Evolutionary conservation across 2,329 filamentous ascomycete species (phyloP).

Genomic region (Apiospora phragmitis): DNA sequence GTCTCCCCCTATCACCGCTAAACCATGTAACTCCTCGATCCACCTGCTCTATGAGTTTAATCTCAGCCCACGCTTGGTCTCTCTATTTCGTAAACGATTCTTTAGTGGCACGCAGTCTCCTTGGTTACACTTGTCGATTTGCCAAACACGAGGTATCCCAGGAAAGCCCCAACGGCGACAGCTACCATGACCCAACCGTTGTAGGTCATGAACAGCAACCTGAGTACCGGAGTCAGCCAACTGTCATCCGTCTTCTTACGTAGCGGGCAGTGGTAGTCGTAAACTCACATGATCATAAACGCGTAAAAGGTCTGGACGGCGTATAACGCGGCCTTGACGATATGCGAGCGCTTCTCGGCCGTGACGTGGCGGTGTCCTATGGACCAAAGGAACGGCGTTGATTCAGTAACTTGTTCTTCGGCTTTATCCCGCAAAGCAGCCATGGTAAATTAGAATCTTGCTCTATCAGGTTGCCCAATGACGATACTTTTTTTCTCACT

Average conservation of each 20-base stretch:
- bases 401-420: slow-evolving; percentile 58
- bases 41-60: neutral
- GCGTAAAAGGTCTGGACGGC: slow-evolving; percentile 96
- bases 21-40: too few relatives aligned
- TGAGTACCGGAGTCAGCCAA: slow-evolving; percentile 37
- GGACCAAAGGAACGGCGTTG: slow-evolving; percentile 65
- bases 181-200: slow-evolving; percentile 97
- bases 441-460: neutral
- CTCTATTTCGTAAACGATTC: neutral
- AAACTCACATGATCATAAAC: slow-evolving; percentile 96
- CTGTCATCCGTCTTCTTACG: neutral
- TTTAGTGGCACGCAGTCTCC: slow-evolving; percentile 86
- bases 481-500: slow-evolving; percentile 20
- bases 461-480: neutral
- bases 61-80: neutral
- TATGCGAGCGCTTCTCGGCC: slow-evolving; percentile 65
- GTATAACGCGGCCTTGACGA: slow-evolving; percentile 83
- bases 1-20: neutral
- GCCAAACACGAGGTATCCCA: slow-evolving; percentile 85
- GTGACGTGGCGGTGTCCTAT: slow-evolving; percentile 64
- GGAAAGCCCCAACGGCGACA: slow-evolving; percentile 82
- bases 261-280: neutral
- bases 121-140: slow-evolving; percentile 70
- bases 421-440: neutral
- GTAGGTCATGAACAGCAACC: slow-evolving; percentile 99